Evolutionary conservation across 169 alveolate genomes (phyloP), one percentile per base, ranked within the genome.

Genomic region (Babesia bovis): DNA sequence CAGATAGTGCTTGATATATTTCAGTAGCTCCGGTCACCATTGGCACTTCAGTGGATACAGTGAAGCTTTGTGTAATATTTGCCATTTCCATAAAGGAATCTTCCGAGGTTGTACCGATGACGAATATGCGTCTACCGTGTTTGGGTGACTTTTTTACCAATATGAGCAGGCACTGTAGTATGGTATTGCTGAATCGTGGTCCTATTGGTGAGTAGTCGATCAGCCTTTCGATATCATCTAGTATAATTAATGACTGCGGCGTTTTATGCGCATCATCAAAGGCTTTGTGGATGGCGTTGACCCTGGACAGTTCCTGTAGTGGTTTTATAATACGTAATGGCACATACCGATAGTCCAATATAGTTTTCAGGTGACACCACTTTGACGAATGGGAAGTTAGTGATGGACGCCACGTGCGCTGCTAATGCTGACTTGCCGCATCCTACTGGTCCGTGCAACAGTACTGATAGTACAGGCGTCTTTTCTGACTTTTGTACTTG

Each of bases 261-360:
- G 98, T 93, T 79, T 96, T 97, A 89, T 98, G 97, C n/a, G 99
- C 99, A 82, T 97, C 99, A 59, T 96, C 98, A 79, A 98, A 98
- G n/a, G 97, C 94, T 71, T 95, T 96, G 60, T 92, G 95, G 41
- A 97, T 90, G 41, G 94, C 89, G 41, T 86, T 85, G 36, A 94
- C 93, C 82, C 93, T 94, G 17, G 91, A 49, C 40, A 77, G 75
- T 38, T 67, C 90, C 83, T 66, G 32, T 9, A 7, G 4, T 90
- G 75, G 90, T 68, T 75, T 92, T 75, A 89, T 84, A 81, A 63
- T 76, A 85, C 90, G 25, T 19, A 6, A 26, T 0, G 61, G 90
- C 72, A 58, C 85, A 66, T 82, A 94, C 99, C 70, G 96, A 90
- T 44, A 89, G 90, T 12, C 99, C 99, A 50, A 98, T 97, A 79